phyloP scores from a whole-genome alignment of 1,284 basidiomycete species.

The Tremellales sp. region DNA sequence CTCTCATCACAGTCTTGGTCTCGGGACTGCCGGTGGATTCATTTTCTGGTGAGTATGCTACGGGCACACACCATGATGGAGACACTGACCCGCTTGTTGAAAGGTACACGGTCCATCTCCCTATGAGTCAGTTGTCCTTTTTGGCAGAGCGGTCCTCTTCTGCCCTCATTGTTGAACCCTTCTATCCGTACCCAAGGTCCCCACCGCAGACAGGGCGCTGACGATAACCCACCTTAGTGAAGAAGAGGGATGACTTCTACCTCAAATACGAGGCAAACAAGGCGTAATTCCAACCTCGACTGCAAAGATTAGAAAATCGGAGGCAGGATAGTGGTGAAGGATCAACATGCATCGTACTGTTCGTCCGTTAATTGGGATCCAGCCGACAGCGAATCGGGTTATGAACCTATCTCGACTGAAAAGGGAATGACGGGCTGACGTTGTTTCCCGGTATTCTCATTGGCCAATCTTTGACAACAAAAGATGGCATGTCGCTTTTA shows the following conservation, averaged over 20 bases:
- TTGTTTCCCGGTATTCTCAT: too few relatives aligned
- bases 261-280: conserved; percentile 67
- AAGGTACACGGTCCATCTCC: conserved; percentile 77
- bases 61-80: conserved; percentile 35
- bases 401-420: too few relatives aligned
- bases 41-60: conserved; percentile 68
- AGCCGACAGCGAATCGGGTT: too few relatives aligned
- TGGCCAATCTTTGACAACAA: too few relatives aligned
- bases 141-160: conserved; percentile 2
- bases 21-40: conserved; percentile 67
- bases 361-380: too few relatives aligned
- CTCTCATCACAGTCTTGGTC: conserved; percentile 57
- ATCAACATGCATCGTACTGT: too few relatives aligned
- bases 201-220: neutral
- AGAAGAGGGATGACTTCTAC: conserved; percentile 75
- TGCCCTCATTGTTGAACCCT: neutral
- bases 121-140: conserved; percentile 55
- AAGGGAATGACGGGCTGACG: too few relatives aligned
- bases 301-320: neutral
- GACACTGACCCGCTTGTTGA: conserved; percentile 38
- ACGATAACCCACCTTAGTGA: conserved; percentile 53
- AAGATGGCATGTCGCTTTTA: too few relatives aligned
- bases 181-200: neutral
- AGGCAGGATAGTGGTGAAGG: neutral
- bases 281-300: conserved; percentile 2